Conservation (phyloP, 2,329 filamentous ascomycete genomes). For the Drechslerella coelobrocha region DNA sequence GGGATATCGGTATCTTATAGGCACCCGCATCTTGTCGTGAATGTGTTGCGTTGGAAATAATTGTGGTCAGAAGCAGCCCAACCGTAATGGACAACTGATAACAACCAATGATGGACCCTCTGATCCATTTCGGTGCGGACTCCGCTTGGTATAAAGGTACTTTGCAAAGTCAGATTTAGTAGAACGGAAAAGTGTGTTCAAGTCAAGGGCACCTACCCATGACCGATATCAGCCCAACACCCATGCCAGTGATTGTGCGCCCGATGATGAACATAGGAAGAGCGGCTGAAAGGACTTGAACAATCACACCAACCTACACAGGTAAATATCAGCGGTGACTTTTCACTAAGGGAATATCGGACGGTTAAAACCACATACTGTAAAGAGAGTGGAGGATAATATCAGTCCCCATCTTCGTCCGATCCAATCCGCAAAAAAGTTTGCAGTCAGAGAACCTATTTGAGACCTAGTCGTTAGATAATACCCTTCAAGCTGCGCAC, state of each 20-base stretch:
- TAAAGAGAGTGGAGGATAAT: conserved; percentile 75
- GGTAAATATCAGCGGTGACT: background rate
- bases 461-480: conserved; percentile 63
- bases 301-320: conserved; percentile 66
- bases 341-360: conserved; percentile 53
- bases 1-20: conserved; percentile 69
- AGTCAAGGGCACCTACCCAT: conserved; percentile 26
- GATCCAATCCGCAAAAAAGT: conserved; percentile 69
- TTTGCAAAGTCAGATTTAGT: conserved; percentile 55
- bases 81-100: conserved; percentile 76
- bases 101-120: conserved; percentile 72
- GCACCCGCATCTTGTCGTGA: conserved; percentile 64
- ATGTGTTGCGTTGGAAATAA: conserved; percentile 70
- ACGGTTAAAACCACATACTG: conserved; percentile 56
- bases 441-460: conserved; percentile 73
- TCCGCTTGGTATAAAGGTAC: conserved; percentile 75
- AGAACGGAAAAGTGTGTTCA: conserved; percentile 13
- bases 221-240: conserved; percentile 47
- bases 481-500: conserved; percentile 71
- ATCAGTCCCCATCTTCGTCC: conserved; percentile 63
- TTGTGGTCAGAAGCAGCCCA: conserved; percentile 70
- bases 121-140: conserved; percentile 75
- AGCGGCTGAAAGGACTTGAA: conserved; percentile 69
- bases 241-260: conserved; percentile 43
- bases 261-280: conserved; percentile 66